Evolutionary conservation across 2,329 filamentous ascomycete species (phyloP).

Genomic region (Metarhizium humberi): DNA sequence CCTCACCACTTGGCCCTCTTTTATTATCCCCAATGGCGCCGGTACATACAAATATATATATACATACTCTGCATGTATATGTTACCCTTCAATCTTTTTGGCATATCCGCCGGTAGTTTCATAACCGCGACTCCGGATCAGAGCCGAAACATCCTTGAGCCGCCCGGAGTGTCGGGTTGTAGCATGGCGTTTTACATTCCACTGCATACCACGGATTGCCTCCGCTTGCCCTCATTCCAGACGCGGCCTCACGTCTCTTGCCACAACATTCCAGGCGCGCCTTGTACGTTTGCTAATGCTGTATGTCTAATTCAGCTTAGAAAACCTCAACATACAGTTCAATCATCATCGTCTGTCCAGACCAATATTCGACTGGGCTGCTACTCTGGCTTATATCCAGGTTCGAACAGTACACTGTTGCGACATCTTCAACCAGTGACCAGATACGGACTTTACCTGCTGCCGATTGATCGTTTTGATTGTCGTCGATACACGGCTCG

Average conservation of each 20-base stretch:
- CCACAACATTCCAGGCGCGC: constrained; percentile 11
- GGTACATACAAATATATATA: too few species aligned
- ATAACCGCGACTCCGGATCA: background rate
- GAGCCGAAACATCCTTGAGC: background rate
- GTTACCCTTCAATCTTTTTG: background rate
- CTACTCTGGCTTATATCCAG: too few species aligned
- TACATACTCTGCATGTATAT: background rate
- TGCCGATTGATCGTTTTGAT: background rate
- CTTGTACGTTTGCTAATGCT: constrained; percentile 6
- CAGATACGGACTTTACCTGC: background rate
- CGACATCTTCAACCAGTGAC: too few species aligned
- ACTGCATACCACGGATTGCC: constrained; percentile 5
- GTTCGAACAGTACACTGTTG: too few species aligned
- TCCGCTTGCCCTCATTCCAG: constrained; percentile 14
- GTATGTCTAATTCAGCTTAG: background rate
- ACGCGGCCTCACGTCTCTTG: constrained; percentile 8
- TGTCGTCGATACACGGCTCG: background rate
- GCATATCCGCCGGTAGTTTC: background rate
- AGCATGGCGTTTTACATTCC: constrained; percentile 7
- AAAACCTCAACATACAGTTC: background rate
- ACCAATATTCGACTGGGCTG: too few species aligned
- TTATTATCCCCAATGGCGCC: too few species aligned
- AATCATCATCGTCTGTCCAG: background rate
- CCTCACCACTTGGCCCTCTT: background rate
- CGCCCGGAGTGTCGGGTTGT: background rate